A percentile compares a stretch with the other conserved stretches of the same genome.
Evolutionary conservation across 2,329 filamentous ascomycete species (phyloP).

Genomic region (Emmonsiellopsis sp.): DNA sequence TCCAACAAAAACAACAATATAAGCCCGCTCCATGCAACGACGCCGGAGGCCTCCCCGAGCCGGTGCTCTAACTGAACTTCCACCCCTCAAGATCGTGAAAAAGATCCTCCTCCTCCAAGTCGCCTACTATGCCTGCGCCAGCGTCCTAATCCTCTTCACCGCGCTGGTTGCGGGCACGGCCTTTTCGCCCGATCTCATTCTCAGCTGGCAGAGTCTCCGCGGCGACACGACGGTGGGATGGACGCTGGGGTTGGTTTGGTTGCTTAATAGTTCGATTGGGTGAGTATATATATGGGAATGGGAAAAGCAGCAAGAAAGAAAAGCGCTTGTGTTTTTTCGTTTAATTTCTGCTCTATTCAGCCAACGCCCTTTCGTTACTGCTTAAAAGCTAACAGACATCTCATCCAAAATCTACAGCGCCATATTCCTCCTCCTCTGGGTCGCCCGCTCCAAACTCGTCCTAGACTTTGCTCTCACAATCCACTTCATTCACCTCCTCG

Average conservation of each 20-base stretch:
- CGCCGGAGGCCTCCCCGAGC: conserved; percentile 54
- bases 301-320: no score
- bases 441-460: conserved; percentile 85
- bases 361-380: background rate
- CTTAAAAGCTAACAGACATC: background rate
- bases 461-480: conserved; percentile 90
- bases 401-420: conserved; percentile 50
- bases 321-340: background rate
- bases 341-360: background rate
- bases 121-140: conserved; percentile 55
- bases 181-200: conserved; percentile 50
- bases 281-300: conserved; percentile 31
- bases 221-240: conserved; percentile 62
- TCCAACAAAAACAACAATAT: background rate
- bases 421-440: conserved; percentile 70
- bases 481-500: conserved; percentile 70
- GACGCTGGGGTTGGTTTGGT: conserved; percentile 60
- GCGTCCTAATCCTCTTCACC: conserved; percentile 57
- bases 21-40: conserved; percentile 37
- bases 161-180: conserved; percentile 55
- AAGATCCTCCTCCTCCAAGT: conserved; percentile 58
- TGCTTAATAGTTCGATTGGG: conserved; percentile 57
- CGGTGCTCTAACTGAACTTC: conserved; percentile 57
- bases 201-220: conserved; percentile 55
- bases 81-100: conserved; percentile 56